Percentiles rank a stretch among this genome's conserved stretches.
phyloP scores from a whole-genome alignment of 768 basidiomycete genomes.

The Lactarius akahatsu region DNA sequence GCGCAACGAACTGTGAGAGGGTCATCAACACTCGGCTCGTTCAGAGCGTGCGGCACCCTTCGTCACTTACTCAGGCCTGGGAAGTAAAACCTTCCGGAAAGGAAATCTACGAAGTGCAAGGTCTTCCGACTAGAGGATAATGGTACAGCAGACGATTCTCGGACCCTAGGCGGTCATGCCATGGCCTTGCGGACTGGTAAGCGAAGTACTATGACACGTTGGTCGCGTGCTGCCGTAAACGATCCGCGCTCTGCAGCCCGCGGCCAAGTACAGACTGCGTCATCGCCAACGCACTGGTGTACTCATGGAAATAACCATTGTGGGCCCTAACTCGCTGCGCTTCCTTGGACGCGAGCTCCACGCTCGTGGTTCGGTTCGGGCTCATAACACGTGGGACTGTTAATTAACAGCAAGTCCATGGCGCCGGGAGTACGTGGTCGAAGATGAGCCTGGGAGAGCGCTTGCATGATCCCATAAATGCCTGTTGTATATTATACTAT shows the following conservation, averaged over 20 bases:
- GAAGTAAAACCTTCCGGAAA: not conserved
- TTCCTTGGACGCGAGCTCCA: not conserved
- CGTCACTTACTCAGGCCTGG: no score
- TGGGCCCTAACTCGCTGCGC: not conserved
- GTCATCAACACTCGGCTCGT: not conserved
- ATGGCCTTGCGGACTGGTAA: not conserved
- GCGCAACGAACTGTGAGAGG: not conserved
- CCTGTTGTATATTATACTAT: not conserved
- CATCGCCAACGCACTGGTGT: not conserved
- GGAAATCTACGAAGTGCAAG: not conserved
- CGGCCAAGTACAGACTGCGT: not conserved
- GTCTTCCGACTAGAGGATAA: not conserved
- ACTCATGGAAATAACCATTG: no score
- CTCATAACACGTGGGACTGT: not conserved
- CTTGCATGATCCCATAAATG: not conserved
- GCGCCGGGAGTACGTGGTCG: not conserved
- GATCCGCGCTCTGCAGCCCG: not conserved
- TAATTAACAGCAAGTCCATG: not conserved
- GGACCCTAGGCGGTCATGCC: not conserved
- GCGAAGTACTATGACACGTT: not conserved
- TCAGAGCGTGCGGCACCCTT: not conserved
- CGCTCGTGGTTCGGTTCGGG: not conserved
- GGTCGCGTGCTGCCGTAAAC: not conserved
- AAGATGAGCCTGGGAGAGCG: not conserved
- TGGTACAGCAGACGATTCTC: not conserved